A percentile compares a stretch with the other conserved stretches of the same genome.
Conservation (phyloP, 2,329 filamentous ascomycete genomes). For the Botrytis fragariae region DNA sequence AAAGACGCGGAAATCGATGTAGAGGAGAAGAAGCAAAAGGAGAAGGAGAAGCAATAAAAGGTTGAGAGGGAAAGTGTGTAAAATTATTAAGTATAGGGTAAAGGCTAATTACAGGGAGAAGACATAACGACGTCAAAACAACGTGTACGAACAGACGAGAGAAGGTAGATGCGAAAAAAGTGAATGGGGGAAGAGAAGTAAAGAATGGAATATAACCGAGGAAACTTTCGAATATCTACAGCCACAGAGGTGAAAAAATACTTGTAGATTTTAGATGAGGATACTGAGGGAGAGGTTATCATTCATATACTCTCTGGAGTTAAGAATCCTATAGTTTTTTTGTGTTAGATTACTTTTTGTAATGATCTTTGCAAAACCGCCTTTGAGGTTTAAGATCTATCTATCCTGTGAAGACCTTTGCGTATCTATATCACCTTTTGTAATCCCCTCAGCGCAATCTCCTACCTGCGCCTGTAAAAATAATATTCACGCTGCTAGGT, state of each 20-base stretch:
- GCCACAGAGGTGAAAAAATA: background rate
- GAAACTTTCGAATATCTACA: background rate
- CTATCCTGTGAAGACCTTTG: background rate
- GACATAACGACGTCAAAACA: background rate
- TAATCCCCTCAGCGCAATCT: background rate
- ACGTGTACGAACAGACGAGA: background rate
- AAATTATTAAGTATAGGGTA: background rate
- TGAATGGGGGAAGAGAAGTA: background rate
- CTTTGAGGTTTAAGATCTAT: accelerated
- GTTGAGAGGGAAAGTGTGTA: background rate
- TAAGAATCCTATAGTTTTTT: background rate
- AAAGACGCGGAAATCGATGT: background rate
- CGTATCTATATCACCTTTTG: background rate
- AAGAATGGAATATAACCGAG: background rate
- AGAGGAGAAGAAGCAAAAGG: background rate
- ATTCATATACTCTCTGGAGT: background rate
- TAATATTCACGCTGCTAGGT: no score
- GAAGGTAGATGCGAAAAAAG: background rate
- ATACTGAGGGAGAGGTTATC: background rate
- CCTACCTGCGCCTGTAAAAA: no score
- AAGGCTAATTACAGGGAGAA: background rate
- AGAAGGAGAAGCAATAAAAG: background rate
- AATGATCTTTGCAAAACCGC: background rate
- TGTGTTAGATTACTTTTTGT: background rate
- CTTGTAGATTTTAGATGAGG: background rate